Conservation (phyloP, 495 filamentous ascomycete genomes). For the Cudoniella acicularis region DNA sequence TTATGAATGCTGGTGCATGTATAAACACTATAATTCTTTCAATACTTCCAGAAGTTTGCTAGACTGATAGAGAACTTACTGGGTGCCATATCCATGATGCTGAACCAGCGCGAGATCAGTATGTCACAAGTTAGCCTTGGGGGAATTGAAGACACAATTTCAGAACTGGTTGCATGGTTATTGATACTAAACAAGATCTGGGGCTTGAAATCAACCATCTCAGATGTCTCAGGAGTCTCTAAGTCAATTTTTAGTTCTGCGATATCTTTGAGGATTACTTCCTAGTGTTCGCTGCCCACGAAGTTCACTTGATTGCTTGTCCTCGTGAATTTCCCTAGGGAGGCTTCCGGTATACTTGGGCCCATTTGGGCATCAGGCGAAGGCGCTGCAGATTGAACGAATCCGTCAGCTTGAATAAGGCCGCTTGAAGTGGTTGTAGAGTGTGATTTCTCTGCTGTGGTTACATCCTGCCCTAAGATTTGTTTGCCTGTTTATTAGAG, state of each 20-base stretch:
- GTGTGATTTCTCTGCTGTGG: too few relatives aligned
- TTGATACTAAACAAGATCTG: not conserved
- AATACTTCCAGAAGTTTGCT: not conserved
- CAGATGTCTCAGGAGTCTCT: not conserved
- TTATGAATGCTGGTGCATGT: conserved; percentile 3
- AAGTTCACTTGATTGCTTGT: not conserved
- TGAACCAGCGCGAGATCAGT: not conserved
- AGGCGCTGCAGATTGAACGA: too few relatives aligned
- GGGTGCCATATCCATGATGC: conserved; percentile 1
- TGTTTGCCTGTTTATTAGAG: too few relatives aligned
- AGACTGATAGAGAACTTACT: not conserved
- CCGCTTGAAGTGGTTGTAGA: too few relatives aligned
- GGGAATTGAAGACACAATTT: conserved; percentile 8
- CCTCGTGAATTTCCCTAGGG: not conserved
- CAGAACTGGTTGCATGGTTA: conserved; percentile 5
- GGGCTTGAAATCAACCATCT: conserved; percentile 1
- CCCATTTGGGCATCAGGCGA: too few relatives aligned
- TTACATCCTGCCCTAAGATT: too few relatives aligned
- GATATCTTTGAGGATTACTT: not conserved
- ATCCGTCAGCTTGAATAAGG: too few relatives aligned
- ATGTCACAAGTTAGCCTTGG: not conserved
- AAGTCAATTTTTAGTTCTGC: conserved; percentile 13
- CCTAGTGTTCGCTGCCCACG: not conserved
- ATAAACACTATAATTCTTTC: conserved; percentile 4
- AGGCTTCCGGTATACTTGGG: conserved; percentile 3